Evolutionary conservation across 1,139 yeast species (phyloP), one percentile per base, ranked within the genome.

Genomic region (Candida labiduridarum): DNA sequence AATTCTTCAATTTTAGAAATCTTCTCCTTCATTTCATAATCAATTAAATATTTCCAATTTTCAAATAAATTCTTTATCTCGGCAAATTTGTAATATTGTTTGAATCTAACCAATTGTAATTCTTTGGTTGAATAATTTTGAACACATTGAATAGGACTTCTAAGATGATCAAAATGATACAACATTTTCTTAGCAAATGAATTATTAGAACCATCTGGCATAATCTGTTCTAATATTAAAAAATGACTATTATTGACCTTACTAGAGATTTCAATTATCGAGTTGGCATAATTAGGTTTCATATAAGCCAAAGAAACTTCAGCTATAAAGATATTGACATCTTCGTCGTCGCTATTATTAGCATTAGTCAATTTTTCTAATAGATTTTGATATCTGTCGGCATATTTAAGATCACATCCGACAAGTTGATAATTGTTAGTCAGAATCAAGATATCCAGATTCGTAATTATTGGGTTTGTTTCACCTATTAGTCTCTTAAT

Each of bases 271-370:
- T 70, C 64, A 45, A 89, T 83, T 18, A 89, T 78, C 4, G 77
- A 75, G 61, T 89, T 85, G n/a, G 96, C 90, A 52, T 76, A 76
- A 33, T 76, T 73, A 5, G 86, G 85, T 40, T 79, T 75, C 95
- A 89, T 89, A 62, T 89, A 89, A 0, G 95, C 92, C 50, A 89
- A 68, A 0, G 96, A 87, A 2, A 89, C 96, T 63, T 89, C 96
- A 0, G 96, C 95, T 41, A 89, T 77, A 59, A 87, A 89, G 10
- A 87, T 74, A 47, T 79, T 80, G 5, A 80, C 64, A 18, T 34
- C 10, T 2, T 78, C 63, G 19, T 69, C 59, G n/a, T n/a, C n/a
- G n/a, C n/a, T n/a, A 0, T 57, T 56, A 12, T 57, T 53, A n/a
- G 48, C 44, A 12, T 57, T 53, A n/a, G 48, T 43, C 11, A 43